A percentile compares a stretch with the other conserved stretches of the same genome.
phyloP scores from a whole-genome alignment of 352 stramenopile genomes.

The Phytopythium litorale region DNA sequence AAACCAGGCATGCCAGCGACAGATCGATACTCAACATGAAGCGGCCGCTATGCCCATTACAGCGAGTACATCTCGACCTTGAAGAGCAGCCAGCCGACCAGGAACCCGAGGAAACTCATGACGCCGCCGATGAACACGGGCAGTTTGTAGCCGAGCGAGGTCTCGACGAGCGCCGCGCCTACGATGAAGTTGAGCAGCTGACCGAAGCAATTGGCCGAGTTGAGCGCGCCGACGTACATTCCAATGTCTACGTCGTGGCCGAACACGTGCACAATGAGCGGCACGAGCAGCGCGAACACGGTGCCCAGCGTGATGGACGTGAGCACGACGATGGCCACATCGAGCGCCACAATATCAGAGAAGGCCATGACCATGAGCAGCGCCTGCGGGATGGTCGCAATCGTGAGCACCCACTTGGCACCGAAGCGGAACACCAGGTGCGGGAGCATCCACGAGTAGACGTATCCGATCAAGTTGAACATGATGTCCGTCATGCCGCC shows the following conservation, averaged over 20 bases:
- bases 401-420: slow-evolving; percentile 27
- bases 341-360: slow-evolving; percentile 21
- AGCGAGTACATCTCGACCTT: slow-evolving; percentile 37
- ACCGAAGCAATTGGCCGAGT: slow-evolving; percentile 45
- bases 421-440: slow-evolving; percentile 31
- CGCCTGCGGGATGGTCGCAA: slow-evolving; percentile 32
- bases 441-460: slow-evolving; percentile 42
- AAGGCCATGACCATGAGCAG: slow-evolving; percentile 46
- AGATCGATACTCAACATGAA: not conserved
- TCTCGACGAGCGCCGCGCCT: slow-evolving; percentile 37
- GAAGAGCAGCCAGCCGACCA: slow-evolving; percentile 31
- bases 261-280: slow-evolving; percentile 44
- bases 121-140: slow-evolving; percentile 40
- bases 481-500: slow-evolving; percentile 39
- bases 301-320: slow-evolving; percentile 39
- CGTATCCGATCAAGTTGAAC: slow-evolving; percentile 34
- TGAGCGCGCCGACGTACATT: slow-evolving; percentile 49
- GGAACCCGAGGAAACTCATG: slow-evolving; percentile 29
- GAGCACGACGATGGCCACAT: slow-evolving; percentile 34
- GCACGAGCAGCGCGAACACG: slow-evolving; percentile 45
- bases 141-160: slow-evolving; percentile 32
- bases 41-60: slow-evolving; percentile 10
- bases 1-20: not conserved
- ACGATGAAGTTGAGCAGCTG: slow-evolving; percentile 53
- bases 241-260: slow-evolving; percentile 33